Evolutionary conservation across 78 protist genomes (phyloP), one percentile per base, ranked within the genome.

Genomic region (Salpingoeca rosetta): DNA sequence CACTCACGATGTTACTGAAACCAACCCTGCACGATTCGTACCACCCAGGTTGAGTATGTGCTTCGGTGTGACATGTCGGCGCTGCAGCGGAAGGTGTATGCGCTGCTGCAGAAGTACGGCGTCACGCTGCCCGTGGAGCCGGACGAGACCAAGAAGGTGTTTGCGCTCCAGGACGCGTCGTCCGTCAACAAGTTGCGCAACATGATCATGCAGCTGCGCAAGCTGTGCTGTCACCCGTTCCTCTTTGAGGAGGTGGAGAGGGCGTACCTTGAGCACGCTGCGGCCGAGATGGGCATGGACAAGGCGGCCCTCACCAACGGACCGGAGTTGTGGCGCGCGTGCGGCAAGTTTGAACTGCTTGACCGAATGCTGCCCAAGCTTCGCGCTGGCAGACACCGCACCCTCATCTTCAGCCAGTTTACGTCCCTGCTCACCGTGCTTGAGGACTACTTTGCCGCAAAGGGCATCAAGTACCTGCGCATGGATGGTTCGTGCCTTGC

Each of bases 141-240:
- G 24, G 36, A 27, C 3, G n/a, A 28, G 51, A 41, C 7, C 38
- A 11, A 76, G 43, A n/a, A 76, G 44, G 3, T 10, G 57, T 36
- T 10, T 44, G 65, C 65, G 31, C 65, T 51, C 17, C 80, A 3
- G 7, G 26, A 75, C 22, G 42, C 79, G 35, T 2, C 41, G 22
- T 0, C 3, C 44, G 45, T 12, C 41, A 31, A 24, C 26, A 37
- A 2, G 73, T 72, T 90, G 87, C 83, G 84, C 77, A 96, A 96
- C 86, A 85, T 87, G 35, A 78, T 97, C 44, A 97, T 96, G 97
- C 98, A 98, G 82, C 91, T 97, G 44, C 95, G 98, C 45, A 96
- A 95, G 93, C 39, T 92, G 42, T 93, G 96, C 88, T 95, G 96
- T 89, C 99, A 98, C 88, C 99, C 99, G 36, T 98, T 93, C 85